Evolutionary conservation across 371 early-diverging fungal species (phyloP), one percentile per base, ranked within the genome.

Genomic region (Mucor plumbeus): DNA sequence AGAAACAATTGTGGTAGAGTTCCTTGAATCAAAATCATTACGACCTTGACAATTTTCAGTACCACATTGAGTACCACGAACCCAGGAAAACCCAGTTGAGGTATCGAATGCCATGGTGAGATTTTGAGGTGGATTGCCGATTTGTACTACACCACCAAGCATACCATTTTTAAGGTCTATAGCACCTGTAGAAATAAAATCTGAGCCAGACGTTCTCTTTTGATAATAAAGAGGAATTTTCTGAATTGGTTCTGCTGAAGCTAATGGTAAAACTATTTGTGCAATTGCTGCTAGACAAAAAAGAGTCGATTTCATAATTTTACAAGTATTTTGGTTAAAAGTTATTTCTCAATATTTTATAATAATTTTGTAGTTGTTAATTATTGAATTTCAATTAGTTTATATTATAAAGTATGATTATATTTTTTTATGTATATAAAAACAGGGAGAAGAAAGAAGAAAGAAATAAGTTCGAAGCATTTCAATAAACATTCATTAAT

Each of bases 91-190:
- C 6, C 76, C 76, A 10, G 70, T 73, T 13, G 73, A 69, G 6
- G 76, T 76, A 43, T 76, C 76, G 26, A 76, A 73, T 34, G 73
- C 76, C 19, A 76, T 38, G 13, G 68, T 73, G 34, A 76, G 63
- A 19, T 73, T 65, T 39, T 76, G 73, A 11, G 76, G 73, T 61
- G 76, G 76, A 38, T 67, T 76, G 5, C 76, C 76, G 40, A 76
- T 65, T 21, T 67, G 47, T 15, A 76, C 50, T 21, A 47, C 36
- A 34, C 71, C 76, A 47, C 73, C 70, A 7, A 76, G 56, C 69
- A 73, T 73, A 26, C 76, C 76, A 50, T 73, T 68, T 36, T 68
- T 61, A 10, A 76, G 55, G 14, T 54, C 36, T 10, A 50, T 15
- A 13, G 68, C 68, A 21, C 36, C 59, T 13, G 59, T 53, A 15